phyloP scores from a whole-genome alignment of 352 stramenopile genomes.

The Globisporangium canariense region DNA sequence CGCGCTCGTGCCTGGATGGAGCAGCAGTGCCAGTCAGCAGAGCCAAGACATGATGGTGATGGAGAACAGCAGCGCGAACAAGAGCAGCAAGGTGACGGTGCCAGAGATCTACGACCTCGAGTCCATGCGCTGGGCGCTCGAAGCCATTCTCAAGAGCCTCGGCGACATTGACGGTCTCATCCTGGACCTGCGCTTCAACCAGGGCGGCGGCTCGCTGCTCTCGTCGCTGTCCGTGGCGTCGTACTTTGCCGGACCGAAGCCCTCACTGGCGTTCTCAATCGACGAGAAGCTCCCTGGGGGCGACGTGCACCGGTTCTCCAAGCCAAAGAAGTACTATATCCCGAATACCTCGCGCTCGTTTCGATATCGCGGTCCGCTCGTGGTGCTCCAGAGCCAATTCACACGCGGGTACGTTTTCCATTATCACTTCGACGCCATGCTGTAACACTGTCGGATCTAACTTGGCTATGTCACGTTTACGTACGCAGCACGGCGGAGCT shows the following conservation, averaged over 20 bases:
- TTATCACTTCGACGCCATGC: background rate
- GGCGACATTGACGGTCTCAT: constrained; percentile 69
- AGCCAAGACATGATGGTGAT: constrained; percentile 17
- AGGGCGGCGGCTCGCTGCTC: constrained; percentile 61
- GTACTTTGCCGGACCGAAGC: constrained; percentile 59
- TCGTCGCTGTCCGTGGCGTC: constrained; percentile 64
- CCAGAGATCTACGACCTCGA: constrained; percentile 85
- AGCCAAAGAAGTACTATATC: constrained; percentile 58
- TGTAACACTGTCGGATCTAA: background rate
- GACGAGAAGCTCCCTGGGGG: constrained; percentile 52
- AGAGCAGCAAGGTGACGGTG: constrained; percentile 30
- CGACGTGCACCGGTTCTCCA: constrained; percentile 40
- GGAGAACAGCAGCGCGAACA: constrained; percentile 8
- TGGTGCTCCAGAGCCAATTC: constrained; percentile 70
- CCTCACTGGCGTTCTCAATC: constrained; percentile 55
- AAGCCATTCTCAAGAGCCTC: constrained; percentile 67
- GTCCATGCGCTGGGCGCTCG: constrained; percentile 83
- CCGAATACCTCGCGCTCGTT: constrained; percentile 49
- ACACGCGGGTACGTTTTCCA: constrained; percentile 55
- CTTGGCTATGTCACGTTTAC: constrained; percentile 10
- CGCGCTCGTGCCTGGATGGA: constrained; percentile 53
- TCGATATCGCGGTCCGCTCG: constrained; percentile 63
- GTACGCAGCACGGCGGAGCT: constrained; percentile 60
- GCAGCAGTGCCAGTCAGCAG: background rate
- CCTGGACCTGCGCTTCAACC: constrained; percentile 73